These are phyloP conservation scores for Mangifera indica DNA, from an alignment of 345 rosid species.

Conservation along the genomic window DNA sequence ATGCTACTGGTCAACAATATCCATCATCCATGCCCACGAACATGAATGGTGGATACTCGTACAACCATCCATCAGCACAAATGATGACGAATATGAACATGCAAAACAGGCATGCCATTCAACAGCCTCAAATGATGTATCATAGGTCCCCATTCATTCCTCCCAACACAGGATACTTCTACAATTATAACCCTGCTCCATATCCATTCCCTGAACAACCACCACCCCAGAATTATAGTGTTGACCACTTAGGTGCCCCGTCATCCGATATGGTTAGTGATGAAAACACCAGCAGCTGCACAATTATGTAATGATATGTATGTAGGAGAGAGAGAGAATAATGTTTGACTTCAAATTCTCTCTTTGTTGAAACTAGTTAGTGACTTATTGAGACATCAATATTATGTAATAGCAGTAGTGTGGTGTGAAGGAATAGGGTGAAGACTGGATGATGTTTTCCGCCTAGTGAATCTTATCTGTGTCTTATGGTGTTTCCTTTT, in stretches of 20 bases:
- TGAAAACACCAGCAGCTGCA: slow-evolving; percentile 49
- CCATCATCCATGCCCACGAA: slow-evolving; percentile 47
- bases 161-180: slow-evolving; percentile 60
- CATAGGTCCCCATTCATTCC: slow-evolving; percentile 53
- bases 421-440: slow-evolving; percentile 8
- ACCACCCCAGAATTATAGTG: slow-evolving; percentile 14
- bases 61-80: slow-evolving; percentile 36
- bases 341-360: slow-evolving; percentile 24
- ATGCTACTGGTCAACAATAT: slow-evolving; percentile 25
- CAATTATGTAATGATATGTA: slow-evolving; percentile 39
- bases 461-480: slow-evolving; percentile 15
- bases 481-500: slow-evolving; percentile 11
- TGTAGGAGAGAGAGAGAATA: slow-evolving; percentile 2
- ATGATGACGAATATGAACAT: slow-evolving; percentile 50
- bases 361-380: slow-evolving; percentile 7
- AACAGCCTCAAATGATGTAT: slow-evolving; percentile 67
- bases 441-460: slow-evolving; percentile 4
- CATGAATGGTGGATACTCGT: slow-evolving; percentile 42
- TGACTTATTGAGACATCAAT: slow-evolving; percentile 11
- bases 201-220: slow-evolving; percentile 36
- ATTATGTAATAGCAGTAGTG: slow-evolving; percentile 3
- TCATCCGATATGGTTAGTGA: slow-evolving; percentile 46
- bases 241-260: slow-evolving; percentile 34
- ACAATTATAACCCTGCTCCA: slow-evolving; percentile 39
- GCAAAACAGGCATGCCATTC: slow-evolving; percentile 47